Evolutionary conservation across 2,329 filamentous ascomycete species (phyloP).

Genomic region (Paecilomyces sp.): DNA sequence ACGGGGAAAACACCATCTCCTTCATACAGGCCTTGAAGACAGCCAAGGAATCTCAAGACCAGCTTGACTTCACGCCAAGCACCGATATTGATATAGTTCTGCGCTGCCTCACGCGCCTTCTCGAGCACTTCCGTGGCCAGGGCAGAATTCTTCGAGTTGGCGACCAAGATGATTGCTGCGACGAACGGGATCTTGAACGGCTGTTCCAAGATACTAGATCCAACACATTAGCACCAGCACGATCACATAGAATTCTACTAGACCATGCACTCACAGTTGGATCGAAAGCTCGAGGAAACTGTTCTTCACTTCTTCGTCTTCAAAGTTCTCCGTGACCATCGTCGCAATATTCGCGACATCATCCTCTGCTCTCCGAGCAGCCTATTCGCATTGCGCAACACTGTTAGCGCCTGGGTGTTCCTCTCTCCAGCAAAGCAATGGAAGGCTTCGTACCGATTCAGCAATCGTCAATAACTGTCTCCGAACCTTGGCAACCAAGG

Average conservation of each 20-base stretch:
- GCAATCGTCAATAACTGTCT: conserved; percentile 74
- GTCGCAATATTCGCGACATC: conserved; percentile 69
- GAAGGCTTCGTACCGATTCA: conserved; percentile 53
- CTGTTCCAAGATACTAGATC: conserved; percentile 65
- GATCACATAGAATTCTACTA: background rate
- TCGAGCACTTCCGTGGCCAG: conserved; percentile 64
- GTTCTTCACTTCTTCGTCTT: conserved; percentile 70
- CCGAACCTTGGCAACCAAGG: conserved; percentile 63
- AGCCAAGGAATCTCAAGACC: conserved; percentile 79
- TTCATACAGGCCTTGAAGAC: conserved; percentile 70
- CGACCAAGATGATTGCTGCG: conserved; percentile 71
- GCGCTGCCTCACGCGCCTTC: conserved; percentile 54
- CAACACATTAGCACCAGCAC: background rate
- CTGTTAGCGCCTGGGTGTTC: background rate
- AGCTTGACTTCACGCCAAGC: conserved; percentile 91
- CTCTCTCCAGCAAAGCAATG: background rate
- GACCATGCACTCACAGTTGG: conserved; percentile 53
- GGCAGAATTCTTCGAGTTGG: conserved; percentile 71
- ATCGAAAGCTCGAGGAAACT: conserved; percentile 67
- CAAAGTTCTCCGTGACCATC: conserved; percentile 72
- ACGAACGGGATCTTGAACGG: conserved; percentile 97
- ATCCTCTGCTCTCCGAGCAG: conserved; percentile 69
- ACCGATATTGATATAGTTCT: conserved; percentile 62
- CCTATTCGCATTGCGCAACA: conserved; percentile 24
- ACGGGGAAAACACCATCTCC: conserved; percentile 80